phyloP scores from a whole-genome alignment of 257 asterid species.

The Gynochthodes officinalis region DNA sequence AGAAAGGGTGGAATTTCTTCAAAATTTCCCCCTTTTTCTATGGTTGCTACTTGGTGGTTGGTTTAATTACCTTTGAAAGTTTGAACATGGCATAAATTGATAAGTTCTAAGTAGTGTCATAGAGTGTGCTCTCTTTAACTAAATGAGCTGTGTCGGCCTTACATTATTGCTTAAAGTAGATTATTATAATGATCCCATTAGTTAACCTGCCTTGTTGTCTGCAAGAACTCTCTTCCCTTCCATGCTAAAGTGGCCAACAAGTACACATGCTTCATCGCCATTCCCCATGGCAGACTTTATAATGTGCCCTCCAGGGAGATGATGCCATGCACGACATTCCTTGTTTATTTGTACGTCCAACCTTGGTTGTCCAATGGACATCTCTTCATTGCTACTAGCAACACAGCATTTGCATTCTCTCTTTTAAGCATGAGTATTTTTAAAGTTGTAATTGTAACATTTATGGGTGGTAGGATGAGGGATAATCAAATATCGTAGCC shows the following conservation, averaged over 20 bases:
- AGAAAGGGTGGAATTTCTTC: too few relatives aligned
- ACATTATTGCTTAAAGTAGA: slow-evolving; percentile 48
- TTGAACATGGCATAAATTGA: slow-evolving; percentile 28
- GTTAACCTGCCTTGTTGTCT: slow-evolving; percentile 51
- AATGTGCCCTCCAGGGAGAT: slow-evolving; percentile 43
- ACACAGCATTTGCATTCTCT: too few relatives aligned
- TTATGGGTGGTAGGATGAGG: not conserved
- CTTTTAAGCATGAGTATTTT: too few relatives aligned
- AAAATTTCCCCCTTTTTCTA: too few relatives aligned
- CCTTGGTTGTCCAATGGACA: not conserved
- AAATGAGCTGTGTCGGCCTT: slow-evolving; percentile 23
- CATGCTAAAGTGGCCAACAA: slow-evolving; percentile 69
- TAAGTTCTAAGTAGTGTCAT: slow-evolving; percentile 20
- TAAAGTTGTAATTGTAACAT: not conserved
- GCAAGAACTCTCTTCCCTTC: slow-evolving; percentile 23
- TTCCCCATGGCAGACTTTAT: slow-evolving; percentile 10
- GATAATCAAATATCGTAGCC: not conserved
- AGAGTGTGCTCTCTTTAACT: slow-evolving; percentile 17
- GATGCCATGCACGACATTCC: slow-evolving; percentile 35
- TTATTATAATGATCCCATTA: slow-evolving; percentile 49
- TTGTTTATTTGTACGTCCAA: slow-evolving; percentile 1
- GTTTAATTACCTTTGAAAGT: slow-evolving; percentile 31
- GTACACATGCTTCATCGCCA: slow-evolving; percentile 40
- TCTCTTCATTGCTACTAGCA: slow-evolving; percentile 2
- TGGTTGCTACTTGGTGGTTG: not conserved